These are phyloP conservation scores for Aspergillus sp. DNA, from an alignment of 2,329 filamentous ascomycete genomes.

Conservation along the genomic window DNA sequence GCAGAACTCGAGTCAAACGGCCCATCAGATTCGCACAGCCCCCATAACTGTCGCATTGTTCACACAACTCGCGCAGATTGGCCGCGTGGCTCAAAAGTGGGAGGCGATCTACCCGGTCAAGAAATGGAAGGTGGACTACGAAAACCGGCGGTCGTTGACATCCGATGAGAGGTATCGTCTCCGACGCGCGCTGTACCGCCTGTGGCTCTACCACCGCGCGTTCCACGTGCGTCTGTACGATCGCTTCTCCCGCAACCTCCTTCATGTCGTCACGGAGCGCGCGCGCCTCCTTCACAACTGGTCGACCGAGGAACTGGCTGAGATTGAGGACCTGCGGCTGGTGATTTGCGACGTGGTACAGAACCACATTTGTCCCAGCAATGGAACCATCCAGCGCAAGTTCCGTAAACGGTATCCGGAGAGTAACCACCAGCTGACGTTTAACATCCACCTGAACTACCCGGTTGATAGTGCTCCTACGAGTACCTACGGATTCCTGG, in stretches of 20 bases:
- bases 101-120: constrained; percentile 61
- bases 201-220: constrained; percentile 59
- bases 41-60: constrained; percentile 56
- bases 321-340: constrained; percentile 57
- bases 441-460: constrained; percentile 53
- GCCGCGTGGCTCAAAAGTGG: constrained; percentile 56
- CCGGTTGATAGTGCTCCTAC: constrained; percentile 25
- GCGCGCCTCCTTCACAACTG: constrained; percentile 59
- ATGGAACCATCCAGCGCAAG: constrained; percentile 58
- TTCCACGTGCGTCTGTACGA: constrained; percentile 55
- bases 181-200: constrained; percentile 57
- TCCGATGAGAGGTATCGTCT: constrained; percentile 49
- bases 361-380: constrained; percentile 60
- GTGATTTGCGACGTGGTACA: constrained; percentile 57
- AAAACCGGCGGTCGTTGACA: constrained; percentile 53
- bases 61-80: constrained; percentile 53
- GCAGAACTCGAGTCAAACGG: constrained; percentile 58
- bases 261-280: constrained; percentile 49
- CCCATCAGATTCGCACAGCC: constrained; percentile 52
- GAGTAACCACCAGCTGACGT: constrained; percentile 48
- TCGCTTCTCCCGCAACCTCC: constrained; percentile 49
- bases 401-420: constrained; percentile 57
- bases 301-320: constrained; percentile 53
- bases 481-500: constrained; percentile 1
- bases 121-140: constrained; percentile 60